These are phyloP conservation scores for Paecilomyces variotii DNA, from an alignment of 2,329 filamentous ascomycete genomes.

Conservation along the genomic window DNA sequence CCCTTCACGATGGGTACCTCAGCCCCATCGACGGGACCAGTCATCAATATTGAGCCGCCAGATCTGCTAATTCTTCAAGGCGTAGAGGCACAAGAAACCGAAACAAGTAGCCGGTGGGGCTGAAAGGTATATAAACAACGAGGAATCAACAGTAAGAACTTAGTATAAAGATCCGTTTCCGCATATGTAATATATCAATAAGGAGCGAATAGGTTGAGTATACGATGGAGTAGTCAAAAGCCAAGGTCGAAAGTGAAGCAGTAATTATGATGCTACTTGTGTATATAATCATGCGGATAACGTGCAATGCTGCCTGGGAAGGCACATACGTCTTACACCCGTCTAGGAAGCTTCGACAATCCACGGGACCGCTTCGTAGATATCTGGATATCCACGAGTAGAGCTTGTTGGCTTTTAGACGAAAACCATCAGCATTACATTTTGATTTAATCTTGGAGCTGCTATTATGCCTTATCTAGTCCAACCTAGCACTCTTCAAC, in stretches of 20 bases:
- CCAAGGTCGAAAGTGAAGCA: background rate
- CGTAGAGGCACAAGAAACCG: background rate
- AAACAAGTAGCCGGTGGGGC: background rate
- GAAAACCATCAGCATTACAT: background rate
- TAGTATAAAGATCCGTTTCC: background rate
- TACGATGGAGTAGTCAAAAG: background rate
- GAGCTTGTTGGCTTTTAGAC: no score
- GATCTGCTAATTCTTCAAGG: background rate
- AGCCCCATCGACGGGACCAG: constrained; percentile 32
- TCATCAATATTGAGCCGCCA: background rate
- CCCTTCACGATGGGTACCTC: constrained; percentile 63
- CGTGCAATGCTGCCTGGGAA: background rate
- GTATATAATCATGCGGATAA: background rate
- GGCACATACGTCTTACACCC: background rate
- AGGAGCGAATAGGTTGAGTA: background rate
- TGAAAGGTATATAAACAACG: background rate
- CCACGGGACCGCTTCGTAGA: background rate
- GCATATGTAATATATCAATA: background rate
- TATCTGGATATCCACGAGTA: background rate
- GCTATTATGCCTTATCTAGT: background rate
- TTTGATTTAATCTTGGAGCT: background rate
- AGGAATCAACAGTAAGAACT: background rate
- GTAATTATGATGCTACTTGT: background rate
- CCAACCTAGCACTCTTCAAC: background rate
- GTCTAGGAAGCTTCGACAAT: background rate